These are phyloP conservation scores for Fusarium veterinarium DNA, from an alignment of 2,329 filamentous ascomycete species.

Conservation along the genomic window DNA sequence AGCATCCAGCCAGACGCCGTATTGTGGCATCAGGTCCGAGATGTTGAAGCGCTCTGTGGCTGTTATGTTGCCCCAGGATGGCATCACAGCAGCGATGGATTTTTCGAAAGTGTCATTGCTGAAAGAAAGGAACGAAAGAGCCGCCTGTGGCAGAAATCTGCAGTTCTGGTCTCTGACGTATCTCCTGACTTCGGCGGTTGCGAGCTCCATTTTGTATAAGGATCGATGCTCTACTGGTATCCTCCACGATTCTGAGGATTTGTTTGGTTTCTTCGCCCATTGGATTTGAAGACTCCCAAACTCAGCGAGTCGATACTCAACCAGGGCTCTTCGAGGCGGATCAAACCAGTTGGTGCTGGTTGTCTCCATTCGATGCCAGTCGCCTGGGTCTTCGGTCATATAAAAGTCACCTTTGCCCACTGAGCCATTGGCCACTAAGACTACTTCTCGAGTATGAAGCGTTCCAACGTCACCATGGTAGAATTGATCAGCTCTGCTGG, in stretches of 20 bases:
- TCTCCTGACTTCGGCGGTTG: background rate
- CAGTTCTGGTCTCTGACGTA: background rate
- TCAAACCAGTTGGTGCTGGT: background rate
- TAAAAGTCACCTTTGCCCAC: background rate
- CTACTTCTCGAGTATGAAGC: background rate
- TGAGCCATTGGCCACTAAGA: background rate
- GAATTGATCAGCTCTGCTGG: background rate
- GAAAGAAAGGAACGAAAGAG: background rate
- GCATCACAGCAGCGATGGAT: background rate
- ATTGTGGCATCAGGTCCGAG: background rate
- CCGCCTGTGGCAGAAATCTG: background rate
- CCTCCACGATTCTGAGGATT: background rate
- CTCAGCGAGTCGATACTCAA: background rate
- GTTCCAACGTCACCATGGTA: background rate
- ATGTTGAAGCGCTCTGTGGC: background rate
- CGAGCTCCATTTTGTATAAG: background rate
- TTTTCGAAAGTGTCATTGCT: background rate
- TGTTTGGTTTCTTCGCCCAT: background rate
- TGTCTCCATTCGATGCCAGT: conserved; percentile 4
- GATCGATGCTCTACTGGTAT: background rate
- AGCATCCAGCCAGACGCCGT: background rate
- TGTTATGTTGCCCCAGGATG: background rate
- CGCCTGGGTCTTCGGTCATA: background rate
- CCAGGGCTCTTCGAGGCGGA: background rate
- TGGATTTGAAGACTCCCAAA: background rate